Base-by-base conservation (phyloP, 495 filamentous ascomycete genomes). In the Tuber brumale region DNA sequence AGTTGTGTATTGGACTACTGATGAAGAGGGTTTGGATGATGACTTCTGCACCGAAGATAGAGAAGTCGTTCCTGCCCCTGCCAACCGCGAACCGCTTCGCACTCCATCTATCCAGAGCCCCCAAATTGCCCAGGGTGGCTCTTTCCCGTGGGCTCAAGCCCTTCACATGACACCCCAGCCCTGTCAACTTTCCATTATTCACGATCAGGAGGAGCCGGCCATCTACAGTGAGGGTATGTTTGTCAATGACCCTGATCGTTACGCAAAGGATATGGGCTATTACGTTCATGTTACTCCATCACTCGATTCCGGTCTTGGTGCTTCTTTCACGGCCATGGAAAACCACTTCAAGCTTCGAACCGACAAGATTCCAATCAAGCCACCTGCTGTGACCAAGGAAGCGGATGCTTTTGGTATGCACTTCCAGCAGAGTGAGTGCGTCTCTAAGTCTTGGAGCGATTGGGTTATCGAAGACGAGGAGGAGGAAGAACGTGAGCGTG, bases 141-240 rank as follows among this genome's bases (percentile, higher is more conserved):
- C 89, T n/a, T 99, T 97, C 88, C 94, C 95, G 0, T 99, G 95
- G 95, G 91, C 94, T 76, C 94, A 97, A 85, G 93, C 93, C 77
- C 85, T 98, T 72, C 92, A 95, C 73, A 89, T 91, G 75, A 93
- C 88, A 75, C 89, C 90, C 41, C 90, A 92, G 82, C 84, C 87
- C n/a, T 93, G 95, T 69, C 93, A 97, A 83, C 89, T 99, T 70
- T 97, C 94, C 51, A 91, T 87, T 77, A 97, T 99, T 80, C 85
- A 86, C 73, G 85, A 86, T 71, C 81, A 82, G 43, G 84, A 85
- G 75, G 88, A 89, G 81, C 70, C 77, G n/a, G 88, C 86, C 78
- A 90, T 92, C 82, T 93, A 93, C 83, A 89, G 89, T n/a, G 93
- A 97, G 81, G 94, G 97, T 80, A 87, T 97, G 74, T 98, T 97